A percentile compares a stretch with the other conserved stretches of the same genome.
These are phyloP conservation scores for Myxozyma neglecta DNA, from an alignment of 805 yeast genomes.

Conservation along the genomic window DNA sequence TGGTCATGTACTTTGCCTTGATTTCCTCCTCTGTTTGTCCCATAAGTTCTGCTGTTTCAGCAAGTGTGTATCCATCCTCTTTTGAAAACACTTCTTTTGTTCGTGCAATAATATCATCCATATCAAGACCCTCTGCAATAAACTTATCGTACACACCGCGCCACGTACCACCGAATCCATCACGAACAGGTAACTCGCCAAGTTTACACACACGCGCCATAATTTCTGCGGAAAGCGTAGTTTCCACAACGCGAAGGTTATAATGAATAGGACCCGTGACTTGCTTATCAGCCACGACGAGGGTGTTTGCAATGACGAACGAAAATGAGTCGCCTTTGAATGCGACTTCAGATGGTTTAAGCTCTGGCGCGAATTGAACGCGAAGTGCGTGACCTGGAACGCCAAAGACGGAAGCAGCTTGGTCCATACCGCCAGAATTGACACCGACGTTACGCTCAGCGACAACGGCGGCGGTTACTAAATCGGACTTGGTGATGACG, in stretches of 20 bases:
- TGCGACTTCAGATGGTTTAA: slow-evolving; percentile 54
- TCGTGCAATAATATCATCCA: slow-evolving; percentile 42
- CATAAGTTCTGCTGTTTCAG: slow-evolving; percentile 49
- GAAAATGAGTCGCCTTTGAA: slow-evolving; percentile 49
- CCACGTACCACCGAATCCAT: slow-evolving; percentile 54
- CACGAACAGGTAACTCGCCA: slow-evolving; percentile 47
- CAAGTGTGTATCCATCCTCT: slow-evolving; percentile 52
- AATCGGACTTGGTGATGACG: slow-evolving; percentile 50
- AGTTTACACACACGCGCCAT: slow-evolving; percentile 53
- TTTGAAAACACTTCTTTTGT: slow-evolving; percentile 48
- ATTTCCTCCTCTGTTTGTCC: slow-evolving; percentile 49
- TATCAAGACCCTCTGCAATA: slow-evolving; percentile 49
- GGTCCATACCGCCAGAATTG: slow-evolving; percentile 80
- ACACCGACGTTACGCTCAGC: slow-evolving; percentile 74
- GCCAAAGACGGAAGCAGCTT: slow-evolving; percentile 69
- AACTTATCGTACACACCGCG: slow-evolving; percentile 62
- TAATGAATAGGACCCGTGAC: slow-evolving; percentile 71
- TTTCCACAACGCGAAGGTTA: slow-evolving; percentile 71
- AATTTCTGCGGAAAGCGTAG: slow-evolving; percentile 62
- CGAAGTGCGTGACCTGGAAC: slow-evolving; percentile 56
- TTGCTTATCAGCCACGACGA: slow-evolving; percentile 62
- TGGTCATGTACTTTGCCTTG: slow-evolving; percentile 47
- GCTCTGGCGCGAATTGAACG: slow-evolving; percentile 60
- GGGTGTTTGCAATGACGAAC: slow-evolving; percentile 63
- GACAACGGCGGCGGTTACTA: slow-evolving; percentile 60